Evolutionary conservation across 2,329 filamentous ascomycete genomes (phyloP).

Genomic region (Stachybotrys elegans): DNA sequence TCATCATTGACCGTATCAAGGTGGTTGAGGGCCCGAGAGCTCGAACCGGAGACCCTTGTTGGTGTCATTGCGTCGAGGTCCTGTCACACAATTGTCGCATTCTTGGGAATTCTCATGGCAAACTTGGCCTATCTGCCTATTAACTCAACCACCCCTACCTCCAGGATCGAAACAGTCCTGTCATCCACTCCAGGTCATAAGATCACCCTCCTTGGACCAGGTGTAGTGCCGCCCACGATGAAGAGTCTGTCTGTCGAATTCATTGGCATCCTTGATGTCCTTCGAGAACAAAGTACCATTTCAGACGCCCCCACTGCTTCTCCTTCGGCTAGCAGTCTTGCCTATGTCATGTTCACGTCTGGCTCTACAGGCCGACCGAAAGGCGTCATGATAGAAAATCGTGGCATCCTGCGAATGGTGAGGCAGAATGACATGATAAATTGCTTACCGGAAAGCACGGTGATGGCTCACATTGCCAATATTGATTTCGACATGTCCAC

Average conservation of each 20-base stretch:
- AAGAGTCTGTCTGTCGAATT: constrained; percentile 6
- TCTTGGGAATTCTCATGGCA: constrained; percentile 20
- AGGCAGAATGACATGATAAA: constrained; percentile 2
- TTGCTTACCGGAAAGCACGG: neutral
- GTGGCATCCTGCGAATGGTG: constrained; percentile 4
- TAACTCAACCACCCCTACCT: constrained; percentile 12
- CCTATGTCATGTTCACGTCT: constrained; percentile 17
- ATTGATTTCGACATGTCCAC: constrained; percentile 14
- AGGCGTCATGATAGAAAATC: constrained; percentile 4
- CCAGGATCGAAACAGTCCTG: constrained; percentile 13
- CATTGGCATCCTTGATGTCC: constrained; percentile 6
- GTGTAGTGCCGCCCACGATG: constrained; percentile 1
- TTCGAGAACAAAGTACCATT: no score
- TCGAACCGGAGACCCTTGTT: constrained; percentile 11
- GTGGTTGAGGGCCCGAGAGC: constrained; percentile 2
- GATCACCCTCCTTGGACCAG: constrained; percentile 11
- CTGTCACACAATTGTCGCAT: constrained; percentile 14
- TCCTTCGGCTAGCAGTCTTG: constrained; percentile 8
- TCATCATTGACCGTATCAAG: constrained; percentile 4
- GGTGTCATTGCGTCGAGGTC: constrained; percentile 13
- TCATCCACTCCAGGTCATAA: constrained; percentile 6
- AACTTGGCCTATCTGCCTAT: constrained; percentile 19
- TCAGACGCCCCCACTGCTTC: neutral
- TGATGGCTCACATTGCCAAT: constrained; percentile 12
- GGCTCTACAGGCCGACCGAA: constrained; percentile 18